phyloP scores from a whole-genome alignment of 257 asterid species.

The Capsicum baccatum region DNA sequence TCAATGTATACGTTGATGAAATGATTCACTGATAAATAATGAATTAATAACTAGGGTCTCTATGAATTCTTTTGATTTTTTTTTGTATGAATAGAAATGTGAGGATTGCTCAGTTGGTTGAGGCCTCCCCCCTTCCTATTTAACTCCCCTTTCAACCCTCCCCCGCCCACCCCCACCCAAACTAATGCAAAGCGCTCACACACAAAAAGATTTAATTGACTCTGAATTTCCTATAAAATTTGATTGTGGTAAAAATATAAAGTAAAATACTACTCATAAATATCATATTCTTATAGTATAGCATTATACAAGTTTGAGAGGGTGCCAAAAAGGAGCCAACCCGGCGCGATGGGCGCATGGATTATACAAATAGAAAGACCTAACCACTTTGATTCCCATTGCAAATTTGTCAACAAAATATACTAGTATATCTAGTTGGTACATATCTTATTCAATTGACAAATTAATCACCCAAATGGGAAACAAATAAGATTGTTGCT shows the following conservation, averaged over 20 bases:
- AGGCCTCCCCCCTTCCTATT: too few relatives aligned
- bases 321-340: conserved; percentile 1
- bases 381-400: conserved; percentile 19
- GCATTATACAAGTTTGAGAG: background rate
- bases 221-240: too few relatives aligned
- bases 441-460: background rate
- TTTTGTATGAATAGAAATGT: background rate
- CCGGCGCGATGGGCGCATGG: conserved; percentile 30
- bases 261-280: background rate
- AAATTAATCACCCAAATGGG: background rate
- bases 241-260: background rate
- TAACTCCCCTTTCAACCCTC: too few relatives aligned
- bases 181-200: too few relatives aligned
- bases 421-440: background rate
- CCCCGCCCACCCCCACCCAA: too few relatives aligned
- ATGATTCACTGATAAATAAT: too few relatives aligned
- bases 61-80: background rate
- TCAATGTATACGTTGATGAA: too few relatives aligned
- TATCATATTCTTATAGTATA: background rate
- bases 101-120: too few relatives aligned
- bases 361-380: background rate
- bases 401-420: background rate
- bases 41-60: too few relatives aligned
- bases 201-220: too few relatives aligned
- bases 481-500: conserved; percentile 14